A percentile compares a stretch with the other conserved stretches of the same genome.
These are phyloP conservation scores for Floccularia luteovirens DNA, from an alignment of 768 basidiomycete species.

Conservation along the genomic window DNA sequence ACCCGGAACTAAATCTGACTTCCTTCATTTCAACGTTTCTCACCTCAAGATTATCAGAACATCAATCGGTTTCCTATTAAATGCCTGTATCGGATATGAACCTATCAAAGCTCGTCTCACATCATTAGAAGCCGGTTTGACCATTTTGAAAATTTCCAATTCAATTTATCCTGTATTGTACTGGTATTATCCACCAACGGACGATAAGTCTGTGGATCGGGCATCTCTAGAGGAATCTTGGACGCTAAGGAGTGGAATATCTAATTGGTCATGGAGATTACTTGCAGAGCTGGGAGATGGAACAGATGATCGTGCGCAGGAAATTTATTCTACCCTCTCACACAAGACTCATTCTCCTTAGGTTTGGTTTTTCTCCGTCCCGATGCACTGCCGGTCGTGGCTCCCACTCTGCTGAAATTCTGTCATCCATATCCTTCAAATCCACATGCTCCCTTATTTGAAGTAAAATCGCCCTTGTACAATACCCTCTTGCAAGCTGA, in stretches of 20 bases:
- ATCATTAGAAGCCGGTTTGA: conserved; percentile 60
- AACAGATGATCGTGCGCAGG: conserved; percentile 55
- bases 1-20: conserved; percentile 21
- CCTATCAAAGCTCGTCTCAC: conserved; percentile 62
- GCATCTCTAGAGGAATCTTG: conserved; percentile 44
- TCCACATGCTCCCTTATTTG: conserved; percentile 27
- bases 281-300: conserved; percentile 69
- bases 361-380: conserved; percentile 53
- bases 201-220: conserved; percentile 12
- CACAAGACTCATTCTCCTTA: conserved; percentile 13
- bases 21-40: conserved; percentile 44
- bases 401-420: conserved; percentile 50
- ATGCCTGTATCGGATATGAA: conserved; percentile 71
- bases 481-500: conserved; percentile 52
- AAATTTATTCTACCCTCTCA: conserved; percentile 6
- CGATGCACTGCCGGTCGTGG: conserved; percentile 57
- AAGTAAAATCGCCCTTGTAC: conserved; percentile 29
- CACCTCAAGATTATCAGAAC: conserved; percentile 74
- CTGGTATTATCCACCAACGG: conserved; percentile 37
- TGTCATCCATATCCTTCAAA: conserved; percentile 41
- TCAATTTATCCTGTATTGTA: conserved; percentile 68
- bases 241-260: conserved; percentile 55
- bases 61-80: conserved; percentile 71
- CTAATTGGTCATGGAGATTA: conserved; percentile 73
- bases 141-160: conserved; percentile 59